phyloP scores from a whole-genome alignment of 495 filamentous ascomycete genomes.

The Trichoderma reesei region DNA sequence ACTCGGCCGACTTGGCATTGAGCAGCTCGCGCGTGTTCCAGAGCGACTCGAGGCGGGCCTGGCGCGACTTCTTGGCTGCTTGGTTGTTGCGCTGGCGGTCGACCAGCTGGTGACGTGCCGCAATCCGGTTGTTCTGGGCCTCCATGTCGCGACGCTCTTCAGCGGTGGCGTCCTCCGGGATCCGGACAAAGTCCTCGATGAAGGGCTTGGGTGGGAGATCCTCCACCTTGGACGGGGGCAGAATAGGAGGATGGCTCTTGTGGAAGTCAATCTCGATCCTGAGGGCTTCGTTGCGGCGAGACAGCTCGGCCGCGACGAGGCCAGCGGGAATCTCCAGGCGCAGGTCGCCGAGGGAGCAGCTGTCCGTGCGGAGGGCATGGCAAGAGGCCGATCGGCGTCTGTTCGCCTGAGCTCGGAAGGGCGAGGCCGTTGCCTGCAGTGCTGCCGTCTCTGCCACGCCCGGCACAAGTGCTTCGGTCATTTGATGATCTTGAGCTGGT shows the following conservation, averaged over 20 bases:
- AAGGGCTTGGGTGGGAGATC: neutral
- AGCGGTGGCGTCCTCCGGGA: neutral
- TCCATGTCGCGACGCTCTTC: neutral
- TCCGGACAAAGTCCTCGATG: neutral
- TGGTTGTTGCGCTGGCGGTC: constrained; percentile 9
- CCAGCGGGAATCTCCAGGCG: neutral
- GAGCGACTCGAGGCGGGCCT: constrained; percentile 5
- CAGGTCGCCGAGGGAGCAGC: neutral
- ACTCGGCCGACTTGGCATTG: constrained; percentile 10
- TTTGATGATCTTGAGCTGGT: too few relatives aligned
- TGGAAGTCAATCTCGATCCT: neutral
- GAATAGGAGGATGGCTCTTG: neutral
- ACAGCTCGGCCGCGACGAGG: neutral
- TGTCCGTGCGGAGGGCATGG: neutral
- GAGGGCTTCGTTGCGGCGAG: neutral
- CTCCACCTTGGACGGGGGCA: neutral
- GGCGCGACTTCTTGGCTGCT: constrained; percentile 10
- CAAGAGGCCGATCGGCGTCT: neutral
- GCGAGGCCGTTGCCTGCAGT: neutral
- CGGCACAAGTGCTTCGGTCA: too few relatives aligned
- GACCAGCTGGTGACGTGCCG: neutral
- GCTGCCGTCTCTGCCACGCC: too few relatives aligned
- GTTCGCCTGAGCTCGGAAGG: neutral
- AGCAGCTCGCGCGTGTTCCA: constrained; percentile 7
- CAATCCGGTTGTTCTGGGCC: constrained; percentile 1